Evolutionary conservation across 805 yeast genomes (phyloP).

Genomic region (Lipomyces yamadae): DNA sequence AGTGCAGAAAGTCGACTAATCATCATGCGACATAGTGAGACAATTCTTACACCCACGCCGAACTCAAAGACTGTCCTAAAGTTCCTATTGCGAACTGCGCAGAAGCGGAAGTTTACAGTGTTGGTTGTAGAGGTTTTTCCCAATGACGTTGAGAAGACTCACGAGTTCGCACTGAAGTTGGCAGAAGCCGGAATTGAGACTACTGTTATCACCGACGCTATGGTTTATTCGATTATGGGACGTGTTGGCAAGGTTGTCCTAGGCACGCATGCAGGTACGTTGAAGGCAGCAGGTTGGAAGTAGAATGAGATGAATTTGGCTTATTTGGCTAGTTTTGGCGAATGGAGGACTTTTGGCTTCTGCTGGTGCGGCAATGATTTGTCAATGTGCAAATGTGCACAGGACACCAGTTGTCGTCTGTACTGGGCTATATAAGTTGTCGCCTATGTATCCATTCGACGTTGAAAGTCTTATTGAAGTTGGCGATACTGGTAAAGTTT

Average conservation of each 20-base stretch:
- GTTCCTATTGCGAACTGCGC: slow-evolving; percentile 82
- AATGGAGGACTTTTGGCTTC: slow-evolving; percentile 93
- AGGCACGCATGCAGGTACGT: slow-evolving; percentile 75
- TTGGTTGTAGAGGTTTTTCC: slow-evolving; percentile 92
- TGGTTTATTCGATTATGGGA: slow-evolving; percentile 94
- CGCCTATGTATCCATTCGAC: slow-evolving; percentile 91
- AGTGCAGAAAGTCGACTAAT: not conserved
- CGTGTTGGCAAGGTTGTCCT: slow-evolving; percentile 94
- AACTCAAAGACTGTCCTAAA: slow-evolving; percentile 86
- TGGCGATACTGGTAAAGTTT: slow-evolving; percentile 89
- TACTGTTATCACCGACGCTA: slow-evolving; percentile 88
- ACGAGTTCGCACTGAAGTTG: slow-evolving; percentile 74
- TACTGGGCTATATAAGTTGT: slow-evolving; percentile 89
- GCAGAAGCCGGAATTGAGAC: slow-evolving; percentile 88
- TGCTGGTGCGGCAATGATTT: slow-evolving; percentile 89
- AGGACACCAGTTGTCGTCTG: slow-evolving; percentile 96
- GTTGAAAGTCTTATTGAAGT: slow-evolving; percentile 83
- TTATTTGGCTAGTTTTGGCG: slow-evolving; percentile 59
- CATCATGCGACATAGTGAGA: slow-evolving; percentile 41
- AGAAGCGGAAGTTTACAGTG: slow-evolving; percentile 89
- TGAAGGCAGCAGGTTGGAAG: not conserved
- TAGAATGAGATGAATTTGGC: not conserved
- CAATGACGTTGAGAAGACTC: slow-evolving; percentile 78
- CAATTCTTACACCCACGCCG: slow-evolving; percentile 87
- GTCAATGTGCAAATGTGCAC: slow-evolving; percentile 94